Evolutionary conservation across 2,329 filamentous ascomycete species (phyloP), one percentile per base, ranked within the genome.

Genomic region (Endoconidiophora polonica): DNA sequence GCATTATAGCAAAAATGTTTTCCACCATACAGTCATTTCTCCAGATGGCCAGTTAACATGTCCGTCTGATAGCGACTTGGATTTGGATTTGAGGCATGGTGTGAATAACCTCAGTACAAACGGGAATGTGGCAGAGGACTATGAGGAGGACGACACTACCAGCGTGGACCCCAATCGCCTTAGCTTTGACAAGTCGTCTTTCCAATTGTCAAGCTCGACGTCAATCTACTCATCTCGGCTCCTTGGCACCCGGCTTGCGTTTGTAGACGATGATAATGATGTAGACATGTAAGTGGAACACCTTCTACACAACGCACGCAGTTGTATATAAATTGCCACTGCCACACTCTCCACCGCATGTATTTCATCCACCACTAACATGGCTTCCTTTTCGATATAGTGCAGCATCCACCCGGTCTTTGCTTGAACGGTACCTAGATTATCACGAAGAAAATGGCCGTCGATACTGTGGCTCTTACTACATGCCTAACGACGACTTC

Each of bases 401-500:
- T 49, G 63, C 63, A 52, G 64, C 66, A 1, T 68, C 70, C 10
- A 73, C 69, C 16, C 63, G 68, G 44, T 73, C 70, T n/a, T 58
- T 73, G 46, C 70, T 67, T 58, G 68, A 67, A 39, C 61, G 64
- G 52, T 70, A 72, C 54, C 65, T 81, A 29, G 70, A 77, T 58
- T 73, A 74, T 55, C 66, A 74, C 49, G 65, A 72, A 54, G 76
- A 81, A 54, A 73, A 82, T 61, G 75, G 70, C 41, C 73, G 79
- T 20, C 70, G 79, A 55, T 79, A 77, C 58, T 78, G 79, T 57
- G 67, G 72, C 33, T 68, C 69, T 33, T 82, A 81, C 58, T 77
- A 69, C 59, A 78, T 81, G 70, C 79, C 79, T 12, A 81, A 80
- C 59, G 79, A 82, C 57, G 74, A 80, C 43, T 63, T 69, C 43